Percentiles rank a stretch among this genome's conserved stretches.
These are phyloP conservation scores for Grosmannia clavigera DNA, from an alignment of 2,329 filamentous ascomycete species.

Conservation along the genomic window DNA sequence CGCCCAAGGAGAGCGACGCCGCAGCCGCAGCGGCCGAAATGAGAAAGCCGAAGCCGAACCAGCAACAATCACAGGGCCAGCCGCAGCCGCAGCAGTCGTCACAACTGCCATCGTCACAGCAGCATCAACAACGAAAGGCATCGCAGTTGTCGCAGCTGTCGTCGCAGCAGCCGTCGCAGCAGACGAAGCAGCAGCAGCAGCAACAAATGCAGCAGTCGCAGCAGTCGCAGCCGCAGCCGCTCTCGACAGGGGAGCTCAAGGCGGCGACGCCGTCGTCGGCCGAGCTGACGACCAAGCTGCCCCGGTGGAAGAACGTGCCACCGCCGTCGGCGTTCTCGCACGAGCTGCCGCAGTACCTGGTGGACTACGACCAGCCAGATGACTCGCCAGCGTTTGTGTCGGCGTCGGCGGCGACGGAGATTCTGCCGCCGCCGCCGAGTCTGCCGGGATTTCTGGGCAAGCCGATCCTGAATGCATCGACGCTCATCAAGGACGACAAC, in stretches of 20 bases:
- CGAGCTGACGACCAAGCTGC: conserved; percentile 19
- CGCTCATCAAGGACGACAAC: conserved; percentile 93
- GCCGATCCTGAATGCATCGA: conserved; percentile 83
- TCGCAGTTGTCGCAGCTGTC: not conserved
- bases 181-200: not conserved
- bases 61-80: not conserved
- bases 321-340: conserved; percentile 52
- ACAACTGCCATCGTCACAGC: not conserved
- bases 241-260: not conserved
- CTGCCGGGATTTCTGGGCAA: conserved; percentile 87
- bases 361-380: conserved; percentile 77
- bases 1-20: conserved; percentile 17
- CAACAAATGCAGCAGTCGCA: not conserved
- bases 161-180: conserved; percentile 8
- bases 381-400: conserved; percentile 63
- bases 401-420: conserved; percentile 62
- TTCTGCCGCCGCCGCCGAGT: conserved; percentile 70
- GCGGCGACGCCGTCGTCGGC: conserved; percentile 2
- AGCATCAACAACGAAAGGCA: conserved; percentile 7
- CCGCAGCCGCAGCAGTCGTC: conserved; percentile 12
- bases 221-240: not conserved
- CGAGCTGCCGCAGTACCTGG: conserved; percentile 70
- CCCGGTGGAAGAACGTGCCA: conserved; percentile 42
- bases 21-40: conserved; percentile 13
- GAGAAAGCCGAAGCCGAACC: conserved; percentile 7